Conservation (phyloP, 2,329 filamentous ascomycete species). For the Hymenoscyphus repandus region DNA sequence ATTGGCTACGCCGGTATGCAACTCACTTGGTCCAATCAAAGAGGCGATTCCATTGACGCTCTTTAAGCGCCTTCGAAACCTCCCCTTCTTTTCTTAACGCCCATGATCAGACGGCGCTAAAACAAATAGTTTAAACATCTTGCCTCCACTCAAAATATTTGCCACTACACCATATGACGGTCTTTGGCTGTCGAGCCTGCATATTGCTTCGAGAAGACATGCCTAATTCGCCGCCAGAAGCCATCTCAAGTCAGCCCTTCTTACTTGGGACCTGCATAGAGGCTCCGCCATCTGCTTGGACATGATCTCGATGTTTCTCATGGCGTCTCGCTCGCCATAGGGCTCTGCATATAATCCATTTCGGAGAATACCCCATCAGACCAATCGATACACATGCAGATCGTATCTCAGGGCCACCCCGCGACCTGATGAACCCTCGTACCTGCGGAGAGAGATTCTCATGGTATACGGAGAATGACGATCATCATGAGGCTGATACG, state of each 20-base stretch:
- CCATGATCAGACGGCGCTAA: slow-evolving; percentile 8
- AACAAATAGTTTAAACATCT: slow-evolving; percentile 4
- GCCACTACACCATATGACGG: slow-evolving; percentile 17
- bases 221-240: slow-evolving; percentile 2
- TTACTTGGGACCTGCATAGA: slow-evolving; percentile 20
- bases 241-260: slow-evolving; percentile 7
- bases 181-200: slow-evolving; percentile 14
- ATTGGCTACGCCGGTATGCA: no score
- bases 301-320: not conserved
- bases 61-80: slow-evolving; percentile 19
- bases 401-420: not conserved
- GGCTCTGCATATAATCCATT: slow-evolving; percentile 7
- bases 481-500: slow-evolving; percentile 20
- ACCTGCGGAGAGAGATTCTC: not conserved
- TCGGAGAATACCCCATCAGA: slow-evolving; percentile 10
- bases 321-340: slow-evolving; percentile 23
- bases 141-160: slow-evolving; percentile 15
- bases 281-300: not conserved
- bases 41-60: slow-evolving; percentile 11
- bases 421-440: not conserved
- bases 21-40: no score
- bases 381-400: not conserved
- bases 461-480: not conserved
- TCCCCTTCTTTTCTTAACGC: slow-evolving; percentile 16
- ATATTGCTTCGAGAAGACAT: not conserved